Conservation (phyloP, 2,329 filamentous ascomycete species). For the Fusarium nygamai region DNA sequence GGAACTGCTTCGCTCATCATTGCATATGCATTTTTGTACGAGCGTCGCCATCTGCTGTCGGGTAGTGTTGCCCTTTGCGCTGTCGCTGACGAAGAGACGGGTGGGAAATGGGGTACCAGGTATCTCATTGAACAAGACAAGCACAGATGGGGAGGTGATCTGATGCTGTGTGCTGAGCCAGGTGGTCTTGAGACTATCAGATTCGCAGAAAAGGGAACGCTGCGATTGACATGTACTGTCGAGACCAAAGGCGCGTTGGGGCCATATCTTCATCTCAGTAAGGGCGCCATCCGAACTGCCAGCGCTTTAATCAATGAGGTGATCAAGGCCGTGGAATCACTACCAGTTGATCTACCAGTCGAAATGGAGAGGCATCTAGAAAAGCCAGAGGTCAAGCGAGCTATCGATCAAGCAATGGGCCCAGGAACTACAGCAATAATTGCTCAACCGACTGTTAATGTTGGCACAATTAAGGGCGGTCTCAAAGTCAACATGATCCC, state of each 20-base stretch:
- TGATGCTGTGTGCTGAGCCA: constrained; percentile 1
- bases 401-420: constrained; percentile 1
- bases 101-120: background rate
- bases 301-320: background rate
- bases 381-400: background rate
- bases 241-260: background rate
- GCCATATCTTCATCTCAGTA: background rate
- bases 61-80: background rate
- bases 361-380: background rate
- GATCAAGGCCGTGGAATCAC: background rate
- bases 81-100: background rate
- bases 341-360: background rate
- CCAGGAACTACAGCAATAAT: background rate
- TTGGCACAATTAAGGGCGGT: background rate
- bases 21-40: background rate
- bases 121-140: background rate
- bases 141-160: background rate
- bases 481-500: constrained; percentile 15
- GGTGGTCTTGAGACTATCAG: background rate
- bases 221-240: background rate
- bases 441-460: background rate
- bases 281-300: background rate
- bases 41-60: background rate
- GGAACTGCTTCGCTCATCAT: background rate
- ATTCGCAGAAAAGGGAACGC: background rate